Conservation (phyloP, 2,329 filamentous ascomycete species). For the Penicillium polonicum region DNA sequence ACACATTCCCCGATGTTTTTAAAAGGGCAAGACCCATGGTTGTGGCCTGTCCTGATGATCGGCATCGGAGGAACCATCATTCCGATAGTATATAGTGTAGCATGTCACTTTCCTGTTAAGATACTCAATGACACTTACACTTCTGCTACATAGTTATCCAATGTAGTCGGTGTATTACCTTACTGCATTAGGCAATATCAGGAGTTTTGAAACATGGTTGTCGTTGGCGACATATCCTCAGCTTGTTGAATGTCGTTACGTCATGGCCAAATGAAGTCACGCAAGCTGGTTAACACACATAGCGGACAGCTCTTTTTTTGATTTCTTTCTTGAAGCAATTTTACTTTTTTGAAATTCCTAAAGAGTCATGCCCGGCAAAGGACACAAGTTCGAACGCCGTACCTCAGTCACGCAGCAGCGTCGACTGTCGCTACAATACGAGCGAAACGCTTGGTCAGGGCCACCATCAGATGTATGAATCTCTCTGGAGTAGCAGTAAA, state of each 20-base stretch:
- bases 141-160: not conserved
- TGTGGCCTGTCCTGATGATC: not conserved
- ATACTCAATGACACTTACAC: not conserved
- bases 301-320: too few relatives aligned
- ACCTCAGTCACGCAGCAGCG: slow-evolving; percentile 36
- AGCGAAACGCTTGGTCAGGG: slow-evolving; percentile 37
- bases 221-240: not conserved
- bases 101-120: not conserved
- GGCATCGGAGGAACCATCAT: not conserved
- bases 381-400: slow-evolving; percentile 21
- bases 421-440: slow-evolving; percentile 32
- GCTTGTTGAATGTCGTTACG: slow-evolving; percentile 6
- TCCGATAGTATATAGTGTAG: not conserved
- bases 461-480: slow-evolving; percentile 40
- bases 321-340: not conserved
- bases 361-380: slow-evolving; percentile 9
- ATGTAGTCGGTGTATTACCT: not conserved
- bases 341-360: not conserved
- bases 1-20: not conserved
- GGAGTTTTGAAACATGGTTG: not conserved
- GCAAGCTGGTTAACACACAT: not conserved
- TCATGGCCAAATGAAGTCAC: slow-evolving; percentile 13
- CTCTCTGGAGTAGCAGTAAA: not conserved
- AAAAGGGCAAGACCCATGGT: slow-evolving; percentile 3
- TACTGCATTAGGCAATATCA: too few relatives aligned